A percentile compares a stretch with the other conserved stretches of the same genome.
These are phyloP conservation scores for Mycena rebaudengoi DNA, from an alignment of 768 basidiomycete genomes.

Conservation along the genomic window DNA sequence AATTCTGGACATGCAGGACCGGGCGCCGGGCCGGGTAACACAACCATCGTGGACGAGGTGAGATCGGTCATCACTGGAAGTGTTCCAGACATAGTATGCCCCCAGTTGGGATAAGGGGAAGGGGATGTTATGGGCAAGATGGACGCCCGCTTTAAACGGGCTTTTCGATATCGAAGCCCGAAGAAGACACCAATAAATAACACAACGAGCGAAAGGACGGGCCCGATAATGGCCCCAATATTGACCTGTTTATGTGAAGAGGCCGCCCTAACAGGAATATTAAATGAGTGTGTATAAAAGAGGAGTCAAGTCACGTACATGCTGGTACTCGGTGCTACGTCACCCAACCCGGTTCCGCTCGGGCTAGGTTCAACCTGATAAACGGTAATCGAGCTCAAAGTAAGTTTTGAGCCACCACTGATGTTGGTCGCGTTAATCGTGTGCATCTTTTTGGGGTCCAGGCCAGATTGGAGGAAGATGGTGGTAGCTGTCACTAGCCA, in stretches of 20 bases:
- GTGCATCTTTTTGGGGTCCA: conserved; percentile 2
- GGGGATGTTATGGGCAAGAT: too few species aligned
- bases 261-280: background rate
- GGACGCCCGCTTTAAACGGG: background rate
- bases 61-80: background rate
- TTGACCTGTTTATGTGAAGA: background rate
- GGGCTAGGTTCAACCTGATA: background rate
- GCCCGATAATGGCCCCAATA: conserved; percentile 5
- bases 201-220: background rate
- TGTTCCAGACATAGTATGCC: too few species aligned
- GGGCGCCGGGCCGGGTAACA: too few species aligned
- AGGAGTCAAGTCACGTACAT: too few species aligned
- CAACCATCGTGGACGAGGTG: too few species aligned
- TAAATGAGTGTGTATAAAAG: too few species aligned
- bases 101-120: background rate
- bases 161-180: conserved; percentile 1
- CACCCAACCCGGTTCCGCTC: background rate
- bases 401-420: conserved; percentile 1
- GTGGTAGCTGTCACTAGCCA: conserved; percentile 11
- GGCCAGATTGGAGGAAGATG: conserved; percentile 13
- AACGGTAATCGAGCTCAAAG: background rate
- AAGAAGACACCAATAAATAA: background rate
- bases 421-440: conserved; percentile 8
- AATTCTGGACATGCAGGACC: too few species aligned
- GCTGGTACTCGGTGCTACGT: too few species aligned